phyloP scores from a whole-genome alignment of 1,284 basidiomycete species.

The Mycena citricolor region DNA sequence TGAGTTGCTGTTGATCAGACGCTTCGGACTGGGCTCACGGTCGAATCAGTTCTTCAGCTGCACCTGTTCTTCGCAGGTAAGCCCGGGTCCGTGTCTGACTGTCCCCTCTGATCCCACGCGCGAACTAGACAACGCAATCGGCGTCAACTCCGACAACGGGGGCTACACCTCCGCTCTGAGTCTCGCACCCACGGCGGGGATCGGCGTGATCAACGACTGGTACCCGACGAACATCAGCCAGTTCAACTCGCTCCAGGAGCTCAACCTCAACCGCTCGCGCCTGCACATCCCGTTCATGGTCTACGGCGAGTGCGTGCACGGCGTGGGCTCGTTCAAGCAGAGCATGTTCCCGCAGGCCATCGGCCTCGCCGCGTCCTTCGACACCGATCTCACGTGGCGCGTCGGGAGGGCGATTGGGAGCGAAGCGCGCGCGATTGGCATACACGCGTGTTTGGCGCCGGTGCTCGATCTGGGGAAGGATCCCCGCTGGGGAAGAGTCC shows the following conservation, averaged over 20 bases:
- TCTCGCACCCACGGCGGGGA: slow-evolving; percentile 19
- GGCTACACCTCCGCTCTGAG: slow-evolving; percentile 26
- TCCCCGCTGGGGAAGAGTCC: slow-evolving; percentile 31
- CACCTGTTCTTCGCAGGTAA: slow-evolving; percentile 30
- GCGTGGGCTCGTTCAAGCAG: slow-evolving; percentile 20
- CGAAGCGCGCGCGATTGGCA: slow-evolving; percentile 31
- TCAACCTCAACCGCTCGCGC: slow-evolving; percentile 28
- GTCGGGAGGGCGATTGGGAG: slow-evolving; percentile 31
- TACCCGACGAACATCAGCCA: slow-evolving; percentile 27
- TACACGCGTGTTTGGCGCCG: slow-evolving; percentile 31
- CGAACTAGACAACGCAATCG: slow-evolving; percentile 28
- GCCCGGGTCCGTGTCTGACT: background rate
- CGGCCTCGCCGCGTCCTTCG: slow-evolving; percentile 28
- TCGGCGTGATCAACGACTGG: slow-evolving; percentile 32
- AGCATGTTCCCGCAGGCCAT: slow-evolving; percentile 23
- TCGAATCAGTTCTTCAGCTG: slow-evolving; percentile 27
- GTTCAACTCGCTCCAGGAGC: slow-evolving; percentile 30
- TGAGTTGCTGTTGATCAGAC: slow-evolving; percentile 4
- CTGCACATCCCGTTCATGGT: slow-evolving; percentile 29
- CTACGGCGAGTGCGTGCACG: slow-evolving; percentile 19
- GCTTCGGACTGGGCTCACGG: background rate
- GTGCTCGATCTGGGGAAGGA: slow-evolving; percentile 34
- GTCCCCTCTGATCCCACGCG: background rate
- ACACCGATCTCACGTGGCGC: slow-evolving; percentile 24
- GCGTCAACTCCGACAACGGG: slow-evolving; percentile 28